A percentile compares a stretch with the other conserved stretches of the same genome.
Evolutionary conservation across 257 asterid species (phyloP).

Genomic region (Lycium barbarum): DNA sequence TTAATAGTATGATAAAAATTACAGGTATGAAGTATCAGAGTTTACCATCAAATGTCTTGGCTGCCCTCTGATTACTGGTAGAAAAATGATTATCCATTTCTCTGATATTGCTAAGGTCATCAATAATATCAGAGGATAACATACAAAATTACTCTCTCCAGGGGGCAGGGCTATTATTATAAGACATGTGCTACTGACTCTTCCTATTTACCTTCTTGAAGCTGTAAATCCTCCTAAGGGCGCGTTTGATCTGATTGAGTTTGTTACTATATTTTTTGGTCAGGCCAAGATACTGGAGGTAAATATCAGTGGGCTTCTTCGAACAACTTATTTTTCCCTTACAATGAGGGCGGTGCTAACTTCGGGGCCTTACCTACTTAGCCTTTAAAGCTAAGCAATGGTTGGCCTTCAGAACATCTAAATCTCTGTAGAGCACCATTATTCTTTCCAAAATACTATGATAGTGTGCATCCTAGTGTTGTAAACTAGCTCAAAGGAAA

Average conservation of each 20-base stretch:
- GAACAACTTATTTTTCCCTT: not conserved
- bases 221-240: not conserved
- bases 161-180: not conserved
- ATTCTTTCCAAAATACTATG: not conserved
- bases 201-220: not conserved
- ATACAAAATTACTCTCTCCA: not conserved
- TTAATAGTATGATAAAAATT: not conserved
- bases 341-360: not conserved
- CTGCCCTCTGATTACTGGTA: not conserved
- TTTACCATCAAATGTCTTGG: not conserved
- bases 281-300: not conserved
- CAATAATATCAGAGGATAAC: not conserved
- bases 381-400: not conserved
- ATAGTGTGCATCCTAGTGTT: not conserved
- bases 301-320: not conserved
- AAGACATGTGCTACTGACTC: not conserved
- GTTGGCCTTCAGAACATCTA: not conserved
- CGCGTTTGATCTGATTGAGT: not conserved
- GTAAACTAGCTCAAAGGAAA: not conserved
- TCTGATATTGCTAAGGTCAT: not conserved
- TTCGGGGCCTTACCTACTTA: not conserved
- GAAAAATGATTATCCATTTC: not conserved
- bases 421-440: not conserved
- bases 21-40: not conserved
- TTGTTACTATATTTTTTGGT: not conserved